Base-by-base conservation (phyloP, 139 green algal genomes). In the Picochlorum sp. region DNA sequence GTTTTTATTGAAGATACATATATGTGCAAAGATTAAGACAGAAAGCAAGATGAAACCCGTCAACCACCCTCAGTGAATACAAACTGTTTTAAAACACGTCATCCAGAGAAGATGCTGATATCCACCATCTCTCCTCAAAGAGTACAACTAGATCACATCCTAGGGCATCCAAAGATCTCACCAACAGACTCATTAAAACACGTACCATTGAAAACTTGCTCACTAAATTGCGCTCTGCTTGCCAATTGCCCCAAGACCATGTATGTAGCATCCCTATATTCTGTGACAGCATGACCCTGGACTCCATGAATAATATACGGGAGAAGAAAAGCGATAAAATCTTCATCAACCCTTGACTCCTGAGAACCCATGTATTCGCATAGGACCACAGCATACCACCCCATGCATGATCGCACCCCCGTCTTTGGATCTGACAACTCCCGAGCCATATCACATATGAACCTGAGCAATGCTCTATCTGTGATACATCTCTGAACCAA, bases 61-160 rank as follows among this genome's bases (percentile, higher is more conserved):
- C 20, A 10, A 31, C 5, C 20, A 41, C 75, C 84, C 74, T 90
- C 84, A 90, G 84, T 79, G 84, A 90, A 90, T 90, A 90, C 84
- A 90, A 90, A 90, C 84, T 91, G 72, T 74, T 54, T 54, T 41
- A 10, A 16, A 26, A 57, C 45, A 69, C 63, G 62, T 11, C 68
- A 45, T 56, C 63, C 64, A 75, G 65, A 15, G 24, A 34, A 8
- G 47, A 54, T 54, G 16, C 18, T 20, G 18, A 20, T 54, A 54
- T 23, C 16, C 16, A 54, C 16, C 16, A 54, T n/a, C 47, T 23
- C n/a, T 54, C 47, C n/a, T 54, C 47, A n/a, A 23, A 54, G 47
- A 54, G 47, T 54, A 54, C 47, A 54, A 54, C 47, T n/a, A 54
- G 7, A 41, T 11, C 34, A n/a, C 47, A 54, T 54, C 47, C 16